Evolutionary conservation across 495 filamentous ascomycete genomes (phyloP), one percentile per base, ranked within the genome.

Genomic region (Penicillium pulvis): DNA sequence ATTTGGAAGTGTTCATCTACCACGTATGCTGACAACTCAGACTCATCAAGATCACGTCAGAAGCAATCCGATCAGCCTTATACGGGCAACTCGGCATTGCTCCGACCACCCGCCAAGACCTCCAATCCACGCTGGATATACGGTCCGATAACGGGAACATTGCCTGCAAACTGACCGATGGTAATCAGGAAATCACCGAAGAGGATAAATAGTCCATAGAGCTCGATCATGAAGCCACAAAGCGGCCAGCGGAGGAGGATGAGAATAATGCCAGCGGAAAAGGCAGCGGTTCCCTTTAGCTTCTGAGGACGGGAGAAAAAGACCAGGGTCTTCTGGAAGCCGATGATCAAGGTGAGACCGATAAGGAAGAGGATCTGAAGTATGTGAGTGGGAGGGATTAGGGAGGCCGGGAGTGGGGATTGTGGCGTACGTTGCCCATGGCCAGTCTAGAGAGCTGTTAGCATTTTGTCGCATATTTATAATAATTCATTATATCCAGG

Each of bases 181-280:
- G 93, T 97, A n/a, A 90, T 85, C 41, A 97, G 82, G 73, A 97
- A 97, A 70, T 98, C 94, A 20, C 93, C 93, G 78, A 98, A 98
- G 46, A 98, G 79, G 28, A 96, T 85, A 63, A 96, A 82, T 36
- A 98, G 90, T 28, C 94, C 94, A 74, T 97, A 98, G 8, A 92
- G 75, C 76, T 98, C 94, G 58, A 97, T 85, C 41, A 87, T 57
- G 74, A 98, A 98, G 33, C 94, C 94, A 52, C 91, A 83, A 19
- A 98, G 73, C 1, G 94, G 85, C 91, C 93, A 98, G 42, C 89
- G 83, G 59, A 96, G 64, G 14, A 98, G 78, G 69, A 98, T 98
- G 52, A 97, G 82, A 30, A 85, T 61, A 14, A 98, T 87, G 4
- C 94, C 94, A n/a, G 78, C 73, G 64, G 87, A 82, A 78, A 98